Conservation (phyloP, 768 basidiomycete genomes). For the Hysterangium stoloniferum region DNA sequence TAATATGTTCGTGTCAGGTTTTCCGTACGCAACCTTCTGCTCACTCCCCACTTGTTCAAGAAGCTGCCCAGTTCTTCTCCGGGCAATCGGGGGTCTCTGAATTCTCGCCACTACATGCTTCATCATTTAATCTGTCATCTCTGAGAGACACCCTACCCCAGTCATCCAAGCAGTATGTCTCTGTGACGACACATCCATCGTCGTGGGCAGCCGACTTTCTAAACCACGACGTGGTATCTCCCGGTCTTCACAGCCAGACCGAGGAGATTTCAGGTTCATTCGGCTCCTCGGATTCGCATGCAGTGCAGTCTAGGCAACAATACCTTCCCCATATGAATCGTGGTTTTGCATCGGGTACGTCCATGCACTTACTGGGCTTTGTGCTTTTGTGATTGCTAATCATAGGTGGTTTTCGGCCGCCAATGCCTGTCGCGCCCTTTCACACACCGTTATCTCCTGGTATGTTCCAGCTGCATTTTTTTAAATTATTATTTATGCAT, state of each 20-base stretch:
- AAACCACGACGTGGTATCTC: conserved; percentile 32
- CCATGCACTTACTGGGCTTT: too few relatives aligned
- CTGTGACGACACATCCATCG: conserved; percentile 22
- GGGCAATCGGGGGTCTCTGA: conserved; percentile 19
- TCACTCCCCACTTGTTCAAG: conserved; percentile 42
- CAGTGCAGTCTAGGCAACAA: neutral
- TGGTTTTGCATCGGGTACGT: too few relatives aligned
- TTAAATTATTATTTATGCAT: neutral
- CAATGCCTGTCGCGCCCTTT: neutral
- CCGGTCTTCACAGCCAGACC: conserved; percentile 15
- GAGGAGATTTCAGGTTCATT: neutral
- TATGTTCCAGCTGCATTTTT: neutral
- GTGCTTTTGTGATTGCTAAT: too few relatives aligned
- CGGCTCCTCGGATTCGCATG: neutral
- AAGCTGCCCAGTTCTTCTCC: conserved; percentile 66
- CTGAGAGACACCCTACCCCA: conserved; percentile 14
- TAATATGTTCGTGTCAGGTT: conserved; percentile 32
- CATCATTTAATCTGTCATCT: conserved; percentile 49
- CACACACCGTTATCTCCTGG: neutral
- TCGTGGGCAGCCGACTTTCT: conserved; percentile 64
- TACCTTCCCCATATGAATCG: neutral
- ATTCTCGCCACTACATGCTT: conserved; percentile 28
- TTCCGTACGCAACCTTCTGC: conserved; percentile 51
- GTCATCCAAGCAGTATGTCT: conserved; percentile 9
- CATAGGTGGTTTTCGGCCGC: neutral